Base-by-base conservation (phyloP, 257 asterid genomes). In the Voacanga thouarsii region DNA sequence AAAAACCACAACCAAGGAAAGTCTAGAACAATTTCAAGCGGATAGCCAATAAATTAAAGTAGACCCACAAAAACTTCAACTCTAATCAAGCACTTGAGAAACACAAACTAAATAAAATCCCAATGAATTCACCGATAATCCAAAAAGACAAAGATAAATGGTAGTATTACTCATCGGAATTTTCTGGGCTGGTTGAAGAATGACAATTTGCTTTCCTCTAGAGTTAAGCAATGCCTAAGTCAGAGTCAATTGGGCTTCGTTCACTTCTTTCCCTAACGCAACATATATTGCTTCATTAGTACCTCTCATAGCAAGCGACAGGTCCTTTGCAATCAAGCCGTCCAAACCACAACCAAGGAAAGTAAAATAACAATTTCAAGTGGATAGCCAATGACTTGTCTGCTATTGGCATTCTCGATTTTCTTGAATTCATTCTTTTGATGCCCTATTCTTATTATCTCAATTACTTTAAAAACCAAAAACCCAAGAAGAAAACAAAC, bases 261-360 rank as follows among this genome's bases (percentile, higher is more conserved):
- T 92, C 83, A 71, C 85, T 50, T 91, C 93, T 80, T 86, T 92
- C 75, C 97, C 97, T 74, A 94, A 64, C 41, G 96, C 96, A 80
- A 94, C 97, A 74, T 75, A 89, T 55, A 94, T 76, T 28, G 74
- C 80, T 23, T 88, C 95, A 60, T 87, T 93, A 59, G 44, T 45
- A 33, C 33, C 70, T 28, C 24, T 24, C 43, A 19, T 71, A 63
- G 78, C 82, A 19, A 80, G 79, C 39, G 82, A 74, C 84, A 88
- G 75, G n/a, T n/a, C n/a, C n/a, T n/a, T n/a, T n/a, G n/a, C n/a
- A n/a, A n/a, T n/a, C n/a, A n/a, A n/a, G n/a, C n/a, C n/a, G n/a
- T n/a, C n/a, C n/a, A n/a, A n/a, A n/a, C n/a, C n/a, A n/a, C n/a
- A n/a, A n/a, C n/a, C n/a, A n/a, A n/a, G n/a, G n/a, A n/a, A n/a